A percentile compares a stretch with the other conserved stretches of the same genome.
These are phyloP conservation scores for Suillus occidentalis DNA, from an alignment of 768 basidiomycete species.

Conservation along the genomic window DNA sequence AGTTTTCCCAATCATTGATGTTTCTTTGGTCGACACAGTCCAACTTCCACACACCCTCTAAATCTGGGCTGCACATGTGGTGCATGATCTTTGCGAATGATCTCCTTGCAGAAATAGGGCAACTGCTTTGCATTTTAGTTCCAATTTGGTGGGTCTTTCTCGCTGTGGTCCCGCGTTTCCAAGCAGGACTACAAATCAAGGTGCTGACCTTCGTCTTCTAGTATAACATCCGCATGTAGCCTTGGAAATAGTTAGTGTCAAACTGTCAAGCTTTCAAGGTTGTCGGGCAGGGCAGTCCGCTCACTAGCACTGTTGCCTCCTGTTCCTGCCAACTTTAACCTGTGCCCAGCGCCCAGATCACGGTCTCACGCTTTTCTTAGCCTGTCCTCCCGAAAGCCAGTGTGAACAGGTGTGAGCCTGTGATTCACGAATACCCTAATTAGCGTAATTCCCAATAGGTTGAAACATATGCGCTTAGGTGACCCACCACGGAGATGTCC, in stretches of 20 bases:
- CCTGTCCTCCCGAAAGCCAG: neutral
- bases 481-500: slow-evolving; percentile 12
- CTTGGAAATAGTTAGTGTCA: neutral
- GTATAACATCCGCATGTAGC: neutral
- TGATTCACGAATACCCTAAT: neutral
- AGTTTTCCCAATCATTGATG: neutral
- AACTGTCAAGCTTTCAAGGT: neutral
- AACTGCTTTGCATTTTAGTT: neutral
- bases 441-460: neutral
- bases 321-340: neutral
- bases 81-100: neutral
- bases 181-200: neutral
- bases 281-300: slow-evolving; percentile 2
- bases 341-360: slow-evolving; percentile 7
- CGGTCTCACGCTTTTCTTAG: slow-evolving; percentile 18
- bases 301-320: neutral
- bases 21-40: neutral
- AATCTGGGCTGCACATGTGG: neutral
- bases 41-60: neutral
- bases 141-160: neutral
- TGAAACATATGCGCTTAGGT: neutral
- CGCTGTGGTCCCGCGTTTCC: too few species aligned
- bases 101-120: neutral
- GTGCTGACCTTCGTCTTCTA: neutral
- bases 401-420: neutral